Evolutionary conservation across 164 flowering plant genomes (phyloP).

Genomic region (Aristolochia contorta): DNA sequence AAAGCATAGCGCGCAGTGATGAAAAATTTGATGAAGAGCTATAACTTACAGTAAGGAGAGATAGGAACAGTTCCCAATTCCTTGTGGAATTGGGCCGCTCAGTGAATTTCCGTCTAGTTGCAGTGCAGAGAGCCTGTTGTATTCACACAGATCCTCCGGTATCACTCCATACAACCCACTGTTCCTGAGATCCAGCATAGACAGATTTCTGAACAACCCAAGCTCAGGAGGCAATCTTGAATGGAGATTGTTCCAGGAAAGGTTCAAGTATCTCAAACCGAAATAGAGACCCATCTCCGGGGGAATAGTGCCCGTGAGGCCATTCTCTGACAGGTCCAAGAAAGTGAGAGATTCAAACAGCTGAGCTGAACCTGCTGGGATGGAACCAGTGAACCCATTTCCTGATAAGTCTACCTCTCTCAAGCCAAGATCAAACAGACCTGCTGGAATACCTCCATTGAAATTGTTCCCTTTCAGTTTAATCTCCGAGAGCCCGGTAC

Average conservation of each 20-base stretch:
- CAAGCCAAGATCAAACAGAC: slow-evolving; percentile 56
- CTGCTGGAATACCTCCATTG: slow-evolving; percentile 63
- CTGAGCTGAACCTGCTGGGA: slow-evolving; percentile 52
- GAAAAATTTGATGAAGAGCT: too few species aligned
- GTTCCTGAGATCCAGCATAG: slow-evolving; percentile 60
- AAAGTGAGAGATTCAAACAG: slow-evolving; percentile 36
- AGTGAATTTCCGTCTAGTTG: slow-evolving; percentile 75
- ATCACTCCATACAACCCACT: slow-evolving; percentile 47
- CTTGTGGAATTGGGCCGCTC: slow-evolving; percentile 60
- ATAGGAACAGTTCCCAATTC: slow-evolving; percentile 78
- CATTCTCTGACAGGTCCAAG: slow-evolving; percentile 64
- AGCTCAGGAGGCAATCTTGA: slow-evolving; percentile 62
- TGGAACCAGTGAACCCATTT: slow-evolving; percentile 41
- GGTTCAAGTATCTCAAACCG: slow-evolving; percentile 62
- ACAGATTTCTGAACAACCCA: slow-evolving; percentile 58
- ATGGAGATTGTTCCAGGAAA: slow-evolving; percentile 69
- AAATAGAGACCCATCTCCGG: slow-evolving; percentile 63
- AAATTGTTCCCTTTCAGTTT: slow-evolving; percentile 44
- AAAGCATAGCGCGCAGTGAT: not conserved
- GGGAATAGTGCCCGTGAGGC: slow-evolving; percentile 58
- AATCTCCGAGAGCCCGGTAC: slow-evolving; percentile 33
- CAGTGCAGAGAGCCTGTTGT: slow-evolving; percentile 52
- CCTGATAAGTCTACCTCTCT: slow-evolving; percentile 58
- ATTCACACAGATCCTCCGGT: slow-evolving; percentile 67
- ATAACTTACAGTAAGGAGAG: slow-evolving; percentile 80